These are phyloP conservation scores for Aspergillus diversus DNA, from an alignment of 495 filamentous ascomycete genomes.

Conservation along the genomic window DNA sequence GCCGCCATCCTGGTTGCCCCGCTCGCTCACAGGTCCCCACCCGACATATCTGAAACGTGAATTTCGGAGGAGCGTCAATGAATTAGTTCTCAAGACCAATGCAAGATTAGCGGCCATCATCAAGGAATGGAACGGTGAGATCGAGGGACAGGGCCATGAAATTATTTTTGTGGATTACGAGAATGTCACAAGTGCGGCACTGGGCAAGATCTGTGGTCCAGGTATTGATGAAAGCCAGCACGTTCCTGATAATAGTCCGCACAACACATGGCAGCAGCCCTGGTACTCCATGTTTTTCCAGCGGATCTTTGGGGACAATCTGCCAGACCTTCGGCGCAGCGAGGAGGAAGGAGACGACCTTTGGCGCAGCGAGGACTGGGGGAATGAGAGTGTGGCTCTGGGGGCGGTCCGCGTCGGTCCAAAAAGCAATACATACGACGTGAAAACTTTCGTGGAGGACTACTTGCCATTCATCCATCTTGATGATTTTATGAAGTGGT, in stretches of 20 bases:
- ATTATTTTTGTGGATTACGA: not conserved
- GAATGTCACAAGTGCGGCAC: not conserved
- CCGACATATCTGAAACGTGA: not conserved
- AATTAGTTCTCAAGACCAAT: not conserved
- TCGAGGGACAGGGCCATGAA: no score
- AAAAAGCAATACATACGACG: no score
- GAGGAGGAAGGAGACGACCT: not conserved
- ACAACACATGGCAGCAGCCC: not conserved
- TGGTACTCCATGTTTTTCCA: not conserved
- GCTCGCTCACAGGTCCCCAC: not conserved
- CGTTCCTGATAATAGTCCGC: not conserved
- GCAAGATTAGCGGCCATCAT: not conserved
- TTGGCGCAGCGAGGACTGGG: not conserved
- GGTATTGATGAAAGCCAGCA: not conserved
- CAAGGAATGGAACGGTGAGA: not conserved
- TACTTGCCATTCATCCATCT: no score
- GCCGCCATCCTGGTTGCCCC: no score
- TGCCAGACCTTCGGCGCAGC: no score
- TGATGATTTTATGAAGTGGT: no score
- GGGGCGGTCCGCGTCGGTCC: no score
- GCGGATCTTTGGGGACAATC: not conserved
- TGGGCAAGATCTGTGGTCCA: not conserved
- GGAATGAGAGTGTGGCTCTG: not conserved
- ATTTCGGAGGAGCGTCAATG: not conserved
- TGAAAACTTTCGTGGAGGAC: no score